Percentiles rank a stretch among this genome's conserved stretches.
phyloP scores from a whole-genome alignment of 169 alveolate species.

The Cryptosporidium canis region DNA sequence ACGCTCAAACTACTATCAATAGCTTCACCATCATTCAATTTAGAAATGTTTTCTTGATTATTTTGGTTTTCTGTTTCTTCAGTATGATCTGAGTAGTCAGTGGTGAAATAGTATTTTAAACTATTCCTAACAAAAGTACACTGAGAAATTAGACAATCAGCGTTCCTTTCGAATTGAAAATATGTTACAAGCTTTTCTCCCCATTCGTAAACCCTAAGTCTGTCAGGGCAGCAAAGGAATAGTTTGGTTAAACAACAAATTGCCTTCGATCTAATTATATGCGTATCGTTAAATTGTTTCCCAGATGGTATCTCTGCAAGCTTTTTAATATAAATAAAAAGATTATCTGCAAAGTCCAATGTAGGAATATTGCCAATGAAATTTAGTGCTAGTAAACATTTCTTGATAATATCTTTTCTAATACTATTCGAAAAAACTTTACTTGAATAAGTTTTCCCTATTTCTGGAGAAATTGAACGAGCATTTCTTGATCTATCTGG shows the following conservation, averaged over 20 bases:
- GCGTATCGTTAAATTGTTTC: constrained; percentile 8
- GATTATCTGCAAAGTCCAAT: constrained; percentile 51
- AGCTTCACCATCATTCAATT: background rate
- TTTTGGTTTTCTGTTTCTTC: background rate
- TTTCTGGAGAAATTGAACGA: background rate
- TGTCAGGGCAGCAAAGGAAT: constrained; percentile 65
- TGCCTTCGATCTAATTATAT: constrained; percentile 50
- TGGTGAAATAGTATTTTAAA: background rate
- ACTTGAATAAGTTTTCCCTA: background rate
- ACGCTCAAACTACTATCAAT: background rate
- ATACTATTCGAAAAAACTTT: background rate
- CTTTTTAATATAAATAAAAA: constrained; percentile 33
- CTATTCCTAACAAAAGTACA: constrained; percentile 31
- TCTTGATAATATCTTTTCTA: background rate
- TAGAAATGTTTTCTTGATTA: background rate
- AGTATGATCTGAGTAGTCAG: background rate
- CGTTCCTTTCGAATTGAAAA: constrained; percentile 52
- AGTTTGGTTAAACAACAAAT: constrained; percentile 46
- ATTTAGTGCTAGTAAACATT: constrained; percentile 36
- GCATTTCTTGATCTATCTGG: background rate
- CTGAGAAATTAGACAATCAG: constrained; percentile 41
- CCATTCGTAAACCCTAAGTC: constrained; percentile 41
- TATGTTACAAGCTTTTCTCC: constrained; percentile 12
- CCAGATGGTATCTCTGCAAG: constrained; percentile 29
- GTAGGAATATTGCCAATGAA: constrained; percentile 52